Conservation (phyloP, 192 early-diverging fungal genomes). For the Phlyctochytrium planicorne region DNA sequence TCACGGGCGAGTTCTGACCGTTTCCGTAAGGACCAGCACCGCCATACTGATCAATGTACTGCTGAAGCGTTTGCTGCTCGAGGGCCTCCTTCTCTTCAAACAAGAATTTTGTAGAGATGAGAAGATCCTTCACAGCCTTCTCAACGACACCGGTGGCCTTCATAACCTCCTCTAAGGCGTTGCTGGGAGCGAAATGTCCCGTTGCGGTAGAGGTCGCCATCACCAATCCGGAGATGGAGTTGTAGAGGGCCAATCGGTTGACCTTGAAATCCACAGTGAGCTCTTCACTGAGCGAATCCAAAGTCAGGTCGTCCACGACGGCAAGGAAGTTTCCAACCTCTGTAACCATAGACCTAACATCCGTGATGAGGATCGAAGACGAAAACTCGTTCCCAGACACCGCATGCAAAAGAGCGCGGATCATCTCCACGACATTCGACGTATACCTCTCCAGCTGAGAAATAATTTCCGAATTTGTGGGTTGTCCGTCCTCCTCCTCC, state of each 20-base stretch:
- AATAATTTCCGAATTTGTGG: constrained; percentile 43
- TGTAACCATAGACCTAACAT: constrained; percentile 42
- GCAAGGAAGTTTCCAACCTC: constrained; percentile 54
- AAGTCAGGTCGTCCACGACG: constrained; percentile 52
- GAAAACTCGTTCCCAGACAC: constrained; percentile 23
- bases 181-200: constrained; percentile 47
- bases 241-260: constrained; percentile 63
- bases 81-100: constrained; percentile 56
- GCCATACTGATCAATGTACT: constrained; percentile 33
- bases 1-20: neutral
- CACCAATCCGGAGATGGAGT: constrained; percentile 61
- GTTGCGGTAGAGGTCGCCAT: constrained; percentile 60
- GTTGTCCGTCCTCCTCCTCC: constrained; percentile 10
- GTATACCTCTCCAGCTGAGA: constrained; percentile 36
- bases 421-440: constrained; percentile 19
- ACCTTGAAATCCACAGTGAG: constrained; percentile 56
- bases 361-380: constrained; percentile 28
- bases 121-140: constrained; percentile 53
- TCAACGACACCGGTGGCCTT: constrained; percentile 52
- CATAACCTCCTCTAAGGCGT: constrained; percentile 56
- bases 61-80: constrained; percentile 44
- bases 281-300: constrained; percentile 38
- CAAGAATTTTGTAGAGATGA: constrained; percentile 56
- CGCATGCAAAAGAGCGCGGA: constrained; percentile 16
- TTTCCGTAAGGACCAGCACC: neutral